phyloP scores from a whole-genome alignment of 192 early-diverging fungal genomes.

The Tieghemiomyces parasiticus region DNA sequence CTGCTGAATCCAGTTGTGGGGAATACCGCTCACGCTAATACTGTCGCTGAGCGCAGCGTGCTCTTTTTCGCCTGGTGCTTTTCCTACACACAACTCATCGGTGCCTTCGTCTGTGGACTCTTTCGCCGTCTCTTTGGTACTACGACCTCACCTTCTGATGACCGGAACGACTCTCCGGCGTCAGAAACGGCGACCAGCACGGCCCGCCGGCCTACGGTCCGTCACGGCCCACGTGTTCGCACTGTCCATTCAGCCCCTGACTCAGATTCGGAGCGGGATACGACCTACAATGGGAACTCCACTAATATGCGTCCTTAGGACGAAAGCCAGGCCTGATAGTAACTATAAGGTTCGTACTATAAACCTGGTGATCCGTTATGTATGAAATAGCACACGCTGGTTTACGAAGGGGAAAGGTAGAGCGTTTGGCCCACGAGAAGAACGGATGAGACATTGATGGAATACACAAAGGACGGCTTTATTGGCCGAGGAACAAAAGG shows the following conservation, averaged over 20 bases:
- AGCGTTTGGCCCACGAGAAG: neutral
- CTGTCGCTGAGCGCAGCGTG: neutral
- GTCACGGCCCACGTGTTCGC: too few relatives aligned
- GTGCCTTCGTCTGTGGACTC: too few relatives aligned
- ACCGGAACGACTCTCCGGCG: too few relatives aligned
- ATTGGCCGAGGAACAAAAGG: too few relatives aligned
- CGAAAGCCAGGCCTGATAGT: neutral
- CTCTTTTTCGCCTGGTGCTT: neutral
- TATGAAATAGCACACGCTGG: neutral
- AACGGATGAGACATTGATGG: neutral
- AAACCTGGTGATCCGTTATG: neutral
- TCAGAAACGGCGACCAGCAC: too few relatives aligned
- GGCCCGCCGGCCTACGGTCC: too few relatives aligned
- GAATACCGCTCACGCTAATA: neutral
- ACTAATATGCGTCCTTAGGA: constrained; percentile 7
- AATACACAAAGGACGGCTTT: too few relatives aligned
- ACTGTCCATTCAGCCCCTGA: too few relatives aligned
- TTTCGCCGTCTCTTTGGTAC: too few relatives aligned
- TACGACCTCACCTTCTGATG: too few relatives aligned
- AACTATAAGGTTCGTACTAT: neutral
- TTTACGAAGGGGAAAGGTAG: neutral
- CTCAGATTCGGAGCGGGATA: neutral
- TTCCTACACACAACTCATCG: neutral
- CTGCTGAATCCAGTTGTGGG: neutral
- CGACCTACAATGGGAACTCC: constrained; percentile 9